Base-by-base conservation (phyloP, 768 basidiomycete species). In the Suillus sp. region DNA sequence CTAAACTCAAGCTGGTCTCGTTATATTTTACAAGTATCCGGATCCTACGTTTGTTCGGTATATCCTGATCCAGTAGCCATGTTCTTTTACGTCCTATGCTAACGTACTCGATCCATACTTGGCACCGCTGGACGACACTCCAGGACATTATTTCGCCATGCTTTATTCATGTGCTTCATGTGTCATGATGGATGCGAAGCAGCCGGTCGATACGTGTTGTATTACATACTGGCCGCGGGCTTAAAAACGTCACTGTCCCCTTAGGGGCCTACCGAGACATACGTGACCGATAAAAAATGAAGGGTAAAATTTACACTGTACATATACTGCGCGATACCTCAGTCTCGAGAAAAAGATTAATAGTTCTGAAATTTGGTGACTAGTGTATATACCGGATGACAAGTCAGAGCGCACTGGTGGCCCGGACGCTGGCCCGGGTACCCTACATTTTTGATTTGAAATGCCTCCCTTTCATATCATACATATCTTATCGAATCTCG, bases 211-310 rank as follows among this genome's bases (percentile, higher is more conserved):
- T 10, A 27, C 56, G 25, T 10, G 38, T 40, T 40, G 27, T 1
- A 57, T 57, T 40, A 57, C 38, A 38, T 40, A 57, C 56, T 27
- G 37, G 1, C 38, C 56, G 25, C 56, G 37, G 56, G 37, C 18
- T 18, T 38, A 18, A 38, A 56, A 37, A 25, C 27, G 48, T 37
- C 16, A 56, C 22, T 10, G 3, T 16, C 2, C 2, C 18, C 20
- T 7, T 35, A 25, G 25, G 55, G 37, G 37, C 10, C 22, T 14
- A 37, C 37, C 37, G 18, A 14, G 35, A 56, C 8, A 56, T 37
- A 25, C 25, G 55, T 35, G 14, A 56, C 14, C 30, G 4, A 50
- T 16, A 27, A 50, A 20, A 53, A 53, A 32, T 51, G 18, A 27
- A 51, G 50, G 18, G 30, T 32, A 10, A 32, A 32, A 11, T 32